Conservation (phyloP, 179 eudicot genomes). For the Beta corolliflora region DNA sequence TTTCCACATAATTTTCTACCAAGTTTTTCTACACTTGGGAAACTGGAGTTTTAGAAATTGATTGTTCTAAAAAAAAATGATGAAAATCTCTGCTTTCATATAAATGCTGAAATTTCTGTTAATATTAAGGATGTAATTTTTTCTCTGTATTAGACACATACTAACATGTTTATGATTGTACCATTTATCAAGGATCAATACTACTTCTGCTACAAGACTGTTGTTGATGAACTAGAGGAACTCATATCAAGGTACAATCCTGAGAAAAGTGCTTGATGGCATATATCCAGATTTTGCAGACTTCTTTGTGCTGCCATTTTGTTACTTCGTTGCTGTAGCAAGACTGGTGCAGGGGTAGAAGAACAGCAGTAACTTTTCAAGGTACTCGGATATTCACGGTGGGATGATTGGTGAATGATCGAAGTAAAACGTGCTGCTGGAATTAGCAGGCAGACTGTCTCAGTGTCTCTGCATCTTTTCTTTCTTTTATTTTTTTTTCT, state of each 20-base stretch:
- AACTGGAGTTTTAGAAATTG: background rate
- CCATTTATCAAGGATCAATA: constrained; percentile 68
- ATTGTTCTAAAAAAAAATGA: background rate
- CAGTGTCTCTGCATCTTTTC: background rate
- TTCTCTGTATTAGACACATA: background rate
- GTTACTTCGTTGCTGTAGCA: background rate
- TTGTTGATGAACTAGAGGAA: constrained; percentile 75
- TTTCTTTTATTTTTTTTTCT: background rate
- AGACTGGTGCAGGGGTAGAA: constrained; percentile 3
- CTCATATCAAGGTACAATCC: constrained; percentile 48
- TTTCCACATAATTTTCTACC: no score
- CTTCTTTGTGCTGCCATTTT: background rate
- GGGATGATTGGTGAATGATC: background rate
- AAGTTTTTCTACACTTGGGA: no score
- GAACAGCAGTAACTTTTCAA: background rate
- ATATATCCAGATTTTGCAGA: constrained; percentile 7
- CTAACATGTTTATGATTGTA: background rate
- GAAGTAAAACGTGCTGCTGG: background rate
- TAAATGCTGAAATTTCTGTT: background rate
- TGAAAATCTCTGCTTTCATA: background rate
- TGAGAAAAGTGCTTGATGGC: constrained; percentile 20
- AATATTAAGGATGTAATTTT: background rate
- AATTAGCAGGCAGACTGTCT: background rate
- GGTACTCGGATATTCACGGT: background rate
- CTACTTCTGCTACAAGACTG: constrained; percentile 61